Base-by-base conservation (phyloP, 2,329 filamentous ascomycete genomes). In the Raffaelea albimanens region DNA sequence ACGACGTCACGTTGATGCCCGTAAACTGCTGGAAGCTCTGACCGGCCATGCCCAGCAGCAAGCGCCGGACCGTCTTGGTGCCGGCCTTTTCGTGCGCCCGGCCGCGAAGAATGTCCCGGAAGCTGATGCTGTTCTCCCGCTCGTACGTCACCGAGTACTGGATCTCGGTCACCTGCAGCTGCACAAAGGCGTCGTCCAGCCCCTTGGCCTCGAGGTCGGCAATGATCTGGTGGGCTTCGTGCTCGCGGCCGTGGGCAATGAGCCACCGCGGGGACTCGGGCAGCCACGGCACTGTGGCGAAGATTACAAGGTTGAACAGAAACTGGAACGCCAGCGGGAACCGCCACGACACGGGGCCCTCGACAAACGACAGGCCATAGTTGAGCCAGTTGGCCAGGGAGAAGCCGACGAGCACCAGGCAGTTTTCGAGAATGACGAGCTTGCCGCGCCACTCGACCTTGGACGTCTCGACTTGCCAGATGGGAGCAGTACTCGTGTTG, bases 381-480 rank as follows among this genome's bases (percentile, higher is more conserved):
- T 80, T 76, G 41, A 82, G 67, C 78, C 78, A 81, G 60, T 80
- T 80, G 3, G 69, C 72, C 20, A 79, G 66, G 57, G 72, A 75
- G 58, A 79, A 74, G 33, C 76, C 76, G 21, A 68, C 67, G 0
- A 74, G 76, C 52, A 80, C 78, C 45, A 79, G 64, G 5, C 74
- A 73, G 18, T 75, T 75, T 57, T 80, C 76, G 43, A 80, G 70
- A 73, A 79, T 78, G 58, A 81, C 75, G 22, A 79, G 64, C 54
- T 76, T 77, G 16, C 76, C 76, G 43, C 76, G 67, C 55, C 77
- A 75, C 55, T 80, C 71, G 3, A 74, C 65, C 16, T 69, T 71
- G 34, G 75, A 78, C 0, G 72, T 76, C 58, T 81, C 78, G 0
- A 75, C 76, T 50, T 80, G 75, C 76, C 77, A 82, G 43, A 75